Evolutionary conservation across 2,329 filamentous ascomycete genomes (phyloP), one percentile per base, ranked within the genome.

Genomic region (Kalaharituber pfeilii): DNA sequence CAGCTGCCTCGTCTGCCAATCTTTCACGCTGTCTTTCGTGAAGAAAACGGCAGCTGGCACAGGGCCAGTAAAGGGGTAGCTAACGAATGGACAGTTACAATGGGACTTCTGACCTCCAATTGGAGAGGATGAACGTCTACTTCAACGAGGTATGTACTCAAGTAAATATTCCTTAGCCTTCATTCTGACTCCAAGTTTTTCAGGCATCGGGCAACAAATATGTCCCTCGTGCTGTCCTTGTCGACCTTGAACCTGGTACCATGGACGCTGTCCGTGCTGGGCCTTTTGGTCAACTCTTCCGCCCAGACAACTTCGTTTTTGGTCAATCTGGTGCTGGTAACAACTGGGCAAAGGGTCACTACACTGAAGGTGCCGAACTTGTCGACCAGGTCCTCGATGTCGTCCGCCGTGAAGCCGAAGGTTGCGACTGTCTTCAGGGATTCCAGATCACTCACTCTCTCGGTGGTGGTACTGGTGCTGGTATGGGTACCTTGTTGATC

Each of bases 321-420:
- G 91, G 91, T 67, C 91, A 96, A 78, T 96, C 91, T 67, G 89
- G 91, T 80, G 91, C 91, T 72, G 91, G 91, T 75, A 98, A 98
- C 86, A 96, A 96, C 82, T 98, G 91, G 91, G 91, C 91, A 73
- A 98, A 96, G 83, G 91, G 91, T 76, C 91, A 98, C 73, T 98
- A 98, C 81, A 98, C 91, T 63, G 91, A 98, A 78, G 91, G 91
- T 81, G 91, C 91, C 65, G 91, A 98, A 77, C 81, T 96, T 62
- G 91, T 98, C 65, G 91, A 98, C 77, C 80, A 95, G 69, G 91
- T 98, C 65, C 81, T 98, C 66, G 91, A 96, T 70, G 91, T 98
- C 64, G 89, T 98, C 69, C 91, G 91, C 70, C 89, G 91, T 68
- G 91, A 98, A 79, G 89, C 91, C 65, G 91, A 98, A 76, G 86